Evolutionary conservation across 2,329 filamentous ascomycete genomes (phyloP).

Genomic region (Aspergillus fumigatiaffinis): DNA sequence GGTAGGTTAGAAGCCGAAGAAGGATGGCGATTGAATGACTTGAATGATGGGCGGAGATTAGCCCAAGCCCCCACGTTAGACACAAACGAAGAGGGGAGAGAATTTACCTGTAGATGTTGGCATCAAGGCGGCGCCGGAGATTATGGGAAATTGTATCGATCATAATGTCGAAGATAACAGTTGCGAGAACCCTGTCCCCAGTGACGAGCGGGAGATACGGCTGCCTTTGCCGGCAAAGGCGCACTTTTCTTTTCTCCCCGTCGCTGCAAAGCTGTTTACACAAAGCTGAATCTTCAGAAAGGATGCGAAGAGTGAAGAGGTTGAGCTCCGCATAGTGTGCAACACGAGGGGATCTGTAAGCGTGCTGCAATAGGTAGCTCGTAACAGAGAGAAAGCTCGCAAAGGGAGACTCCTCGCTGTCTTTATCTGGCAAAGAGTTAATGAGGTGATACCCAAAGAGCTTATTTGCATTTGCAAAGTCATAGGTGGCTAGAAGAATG

Average conservation of each 20-base stretch:
- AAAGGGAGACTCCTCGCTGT: constrained; percentile 68
- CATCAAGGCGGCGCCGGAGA: constrained; percentile 76
- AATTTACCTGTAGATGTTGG: constrained; percentile 70
- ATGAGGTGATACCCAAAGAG: constrained; percentile 86
- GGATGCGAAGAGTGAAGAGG: constrained; percentile 76
- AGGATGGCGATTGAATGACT: constrained; percentile 73
- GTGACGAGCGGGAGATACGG: constrained; percentile 75
- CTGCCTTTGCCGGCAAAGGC: constrained; percentile 83
- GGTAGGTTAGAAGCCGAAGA: constrained; percentile 75
- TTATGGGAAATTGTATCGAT: constrained; percentile 94
- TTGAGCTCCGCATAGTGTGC: constrained; percentile 81
- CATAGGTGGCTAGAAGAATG: constrained; percentile 79
- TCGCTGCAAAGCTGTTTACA: constrained; percentile 82
- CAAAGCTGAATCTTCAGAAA: constrained; percentile 78
- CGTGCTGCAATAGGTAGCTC: constrained; percentile 91
- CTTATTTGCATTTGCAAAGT: constrained; percentile 93
- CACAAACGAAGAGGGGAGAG: background rate
- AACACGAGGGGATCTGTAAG: constrained; percentile 74
- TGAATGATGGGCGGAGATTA: background rate
- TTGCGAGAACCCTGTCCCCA: constrained; percentile 68
- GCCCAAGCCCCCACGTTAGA: no score
- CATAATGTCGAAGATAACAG: constrained; percentile 78
- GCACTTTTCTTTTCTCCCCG: constrained; percentile 68
- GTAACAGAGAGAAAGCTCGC: constrained; percentile 79
- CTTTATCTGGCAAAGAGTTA: constrained; percentile 56